Base-by-base conservation (phyloP, 2,329 filamentous ascomycete species). In the Fusarium heterosporum region DNA sequence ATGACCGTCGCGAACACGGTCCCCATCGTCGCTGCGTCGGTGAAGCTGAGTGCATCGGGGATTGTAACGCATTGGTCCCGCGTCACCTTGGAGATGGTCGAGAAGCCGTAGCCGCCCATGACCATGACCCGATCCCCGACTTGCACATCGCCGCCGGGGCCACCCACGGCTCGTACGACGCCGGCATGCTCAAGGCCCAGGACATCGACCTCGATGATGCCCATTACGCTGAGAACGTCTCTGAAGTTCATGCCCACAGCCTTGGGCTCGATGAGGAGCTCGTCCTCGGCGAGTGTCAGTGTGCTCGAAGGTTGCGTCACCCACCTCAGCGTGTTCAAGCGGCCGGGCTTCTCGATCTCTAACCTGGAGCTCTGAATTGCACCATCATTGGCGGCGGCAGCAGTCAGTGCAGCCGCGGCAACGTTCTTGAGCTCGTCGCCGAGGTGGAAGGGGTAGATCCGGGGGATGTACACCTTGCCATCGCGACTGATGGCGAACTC, bases 161-260 rank as follows among this genome's bases (percentile, higher is more conserved):
- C 25, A 39, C 74, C 73, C 12, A 78, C 74, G 2, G 70, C 67
- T 13, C 67, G 69, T 26, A 77, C 72, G 26, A 69, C 38, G 19
- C 77, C 77, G 11, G 74, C 55, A 6, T 54, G 65, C 40, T 79
- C 78, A 16, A 66, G 42, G 34, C 62, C 65, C 16, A 62, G 41
- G 19, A 52, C 38, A 41, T 64, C 52, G 30, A 67, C 55, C 39
- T 69, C 66, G 19, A 66, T 49, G 38, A 69, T 67, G 6, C 72
- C 72, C 46, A 73, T 71, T 3, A 67, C 59, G 4, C 67, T 51
- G n/a, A 73, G 39, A 8, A 74, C 66, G 32, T 76, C 72, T 43
- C 66, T 65, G 50, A 72, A 74, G 49, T 74, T 70, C 30, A 76
- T 52, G 16, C 72, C 60, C 14, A 68, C 66, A 10, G 72, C 75